A percentile compares a stretch with the other conserved stretches of the same genome.
These are phyloP conservation scores for Fonsecaea pedrosoi DNA, from an alignment of 2,329 filamentous ascomycete genomes.

Conservation along the genomic window DNA sequence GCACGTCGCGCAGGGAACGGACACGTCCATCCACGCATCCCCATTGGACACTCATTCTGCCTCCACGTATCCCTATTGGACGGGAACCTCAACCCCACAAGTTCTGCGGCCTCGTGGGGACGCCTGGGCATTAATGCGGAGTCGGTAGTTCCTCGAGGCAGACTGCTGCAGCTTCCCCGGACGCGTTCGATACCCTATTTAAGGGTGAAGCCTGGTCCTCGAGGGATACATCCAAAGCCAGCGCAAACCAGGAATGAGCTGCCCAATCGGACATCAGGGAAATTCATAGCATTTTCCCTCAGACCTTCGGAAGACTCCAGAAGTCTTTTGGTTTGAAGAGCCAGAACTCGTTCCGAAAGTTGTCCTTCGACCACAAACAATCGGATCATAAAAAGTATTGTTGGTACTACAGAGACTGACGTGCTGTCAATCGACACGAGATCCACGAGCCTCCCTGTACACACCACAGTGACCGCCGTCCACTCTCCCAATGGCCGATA, in stretches of 20 bases:
- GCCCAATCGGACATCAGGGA: slow-evolving; percentile 1
- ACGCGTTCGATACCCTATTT: slow-evolving; percentile 4
- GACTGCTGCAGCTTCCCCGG: neutral
- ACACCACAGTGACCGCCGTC: neutral
- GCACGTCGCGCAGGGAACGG: neutral
- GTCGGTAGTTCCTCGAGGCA: neutral
- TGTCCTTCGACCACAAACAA: neutral
- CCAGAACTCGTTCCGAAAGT: neutral
- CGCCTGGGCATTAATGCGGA: neutral
- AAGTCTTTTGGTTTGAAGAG: neutral
- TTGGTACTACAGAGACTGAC: neutral
- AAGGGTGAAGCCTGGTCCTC: neutral
- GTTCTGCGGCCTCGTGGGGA: neutral
- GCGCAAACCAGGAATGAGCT: neutral
- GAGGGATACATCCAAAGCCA: neutral
- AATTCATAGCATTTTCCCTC: neutral
- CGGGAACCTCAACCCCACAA: slow-evolving; percentile 1
- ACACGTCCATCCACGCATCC: slow-evolving; percentile 8
- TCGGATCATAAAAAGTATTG: neutral
- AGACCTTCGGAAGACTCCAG: neutral
- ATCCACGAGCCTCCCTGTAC: neutral
- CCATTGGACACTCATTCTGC: neutral
- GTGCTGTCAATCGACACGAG: neutral
- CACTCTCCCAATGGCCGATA: neutral
- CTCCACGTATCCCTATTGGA: slow-evolving; percentile 24